Evolutionary conservation across 2,329 filamentous ascomycete species (phyloP), one percentile per base, ranked within the genome.

Genomic region (Penicillium sp.): DNA sequence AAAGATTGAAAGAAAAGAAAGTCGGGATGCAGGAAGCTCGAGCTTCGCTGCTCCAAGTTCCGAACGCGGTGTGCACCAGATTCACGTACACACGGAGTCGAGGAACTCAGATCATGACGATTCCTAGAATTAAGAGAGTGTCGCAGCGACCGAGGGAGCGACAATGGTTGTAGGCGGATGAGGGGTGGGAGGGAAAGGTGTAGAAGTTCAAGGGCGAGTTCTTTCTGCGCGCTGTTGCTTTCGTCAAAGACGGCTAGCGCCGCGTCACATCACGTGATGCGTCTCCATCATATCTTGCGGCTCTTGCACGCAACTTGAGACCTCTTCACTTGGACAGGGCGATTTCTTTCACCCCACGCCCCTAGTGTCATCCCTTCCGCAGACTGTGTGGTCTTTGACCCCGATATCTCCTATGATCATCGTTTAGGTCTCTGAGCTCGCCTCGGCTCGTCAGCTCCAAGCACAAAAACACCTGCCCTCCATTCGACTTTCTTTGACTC

Each of bases 31-130:
- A 51, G 48, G 44, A 50, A 53, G 49, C 46, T 51, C 25, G 39
- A 51, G 50, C 50, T 51, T 43, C 41, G 39, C 31, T 38, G 22
- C 27, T 46, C 22, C 22, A 44, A 44, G 24, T 50, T 38, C 33
- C 47, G 47, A 51, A 51, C 56, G 56, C 54, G 53, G 46, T 48
- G 55, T 57, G 58, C 48, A 60, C 58, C 44, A 35, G 39, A 47
- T 46, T 54, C 53, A 56, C 52, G 57, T 63, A 58, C 60, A 63
- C 57, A 63, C 58, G 50, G 51, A 58, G 58, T 54, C 51, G 48
- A 46, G 35, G 44, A 38, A 44, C 20, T 44, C 56, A 61, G 42
- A 50, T 48, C 61, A 63, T 63, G 49, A 55, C 61, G 57, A 47
- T 56, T 20, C 10, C 35, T 8, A 25, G 2, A 44, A 24, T n/a